Evolutionary conservation across 2,329 filamentous ascomycete species (phyloP).

Genomic region (Xylariaceae sp.): DNA sequence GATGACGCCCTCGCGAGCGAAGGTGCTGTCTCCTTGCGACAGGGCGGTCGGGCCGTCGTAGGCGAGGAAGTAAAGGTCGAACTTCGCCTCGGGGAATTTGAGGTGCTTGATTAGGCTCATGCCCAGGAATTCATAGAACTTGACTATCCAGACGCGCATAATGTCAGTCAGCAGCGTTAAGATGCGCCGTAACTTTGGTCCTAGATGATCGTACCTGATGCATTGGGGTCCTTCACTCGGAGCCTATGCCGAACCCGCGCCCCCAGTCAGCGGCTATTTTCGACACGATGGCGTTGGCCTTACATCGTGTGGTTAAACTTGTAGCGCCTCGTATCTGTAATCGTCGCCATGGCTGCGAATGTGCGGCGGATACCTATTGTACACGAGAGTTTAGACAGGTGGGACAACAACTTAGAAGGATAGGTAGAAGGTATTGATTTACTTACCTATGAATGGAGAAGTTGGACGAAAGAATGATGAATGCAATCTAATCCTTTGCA

Average conservation of each 20-base stretch:
- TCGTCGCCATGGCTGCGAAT: slow-evolving; percentile 62
- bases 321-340: slow-evolving; percentile 76
- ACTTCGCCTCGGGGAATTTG: slow-evolving; percentile 83
- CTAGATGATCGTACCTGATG: slow-evolving; percentile 56
- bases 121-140: slow-evolving; percentile 93
- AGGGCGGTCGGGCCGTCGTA: slow-evolving; percentile 77
- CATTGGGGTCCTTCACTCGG: slow-evolving; percentile 91
- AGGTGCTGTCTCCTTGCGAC: slow-evolving; percentile 71
- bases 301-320: slow-evolving; percentile 89
- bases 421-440: neutral
- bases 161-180: neutral
- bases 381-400: neutral
- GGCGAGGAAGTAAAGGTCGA: slow-evolving; percentile 93
- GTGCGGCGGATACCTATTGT: slow-evolving; percentile 24
- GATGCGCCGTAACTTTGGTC: neutral
- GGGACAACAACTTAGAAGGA: neutral
- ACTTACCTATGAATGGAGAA: slow-evolving; percentile 21
- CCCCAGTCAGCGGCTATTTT: slow-evolving; percentile 11
- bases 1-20: slow-evolving; percentile 86
- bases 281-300: slow-evolving; percentile 26
- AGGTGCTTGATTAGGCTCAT: slow-evolving; percentile 83
- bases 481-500: slow-evolving; percentile 35
- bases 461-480: slow-evolving; percentile 30
- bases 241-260: slow-evolving; percentile 64
- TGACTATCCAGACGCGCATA: slow-evolving; percentile 52